phyloP scores from a whole-genome alignment of 805 yeast genomes.

The Saccharomycopsis schoenii region DNA sequence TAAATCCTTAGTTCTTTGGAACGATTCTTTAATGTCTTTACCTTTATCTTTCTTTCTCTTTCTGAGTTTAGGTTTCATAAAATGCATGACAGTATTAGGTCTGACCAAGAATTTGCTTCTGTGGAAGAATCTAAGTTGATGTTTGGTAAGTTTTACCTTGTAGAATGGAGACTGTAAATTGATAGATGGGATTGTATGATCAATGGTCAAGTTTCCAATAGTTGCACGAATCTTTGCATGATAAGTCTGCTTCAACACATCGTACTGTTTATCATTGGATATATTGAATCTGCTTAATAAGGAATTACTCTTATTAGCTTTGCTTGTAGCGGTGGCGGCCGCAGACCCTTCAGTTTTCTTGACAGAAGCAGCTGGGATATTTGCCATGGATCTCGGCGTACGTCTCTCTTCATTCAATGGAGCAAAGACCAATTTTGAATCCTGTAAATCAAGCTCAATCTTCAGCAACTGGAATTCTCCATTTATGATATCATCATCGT shows the following conservation, averaged over 20 bases:
- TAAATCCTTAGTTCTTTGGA: conserved; percentile 61
- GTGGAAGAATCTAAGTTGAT: conserved; percentile 69
- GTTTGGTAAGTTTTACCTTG: conserved; percentile 61
- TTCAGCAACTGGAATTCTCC: conserved; percentile 11
- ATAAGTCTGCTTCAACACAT: conserved; percentile 70
- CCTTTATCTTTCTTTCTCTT: conserved; percentile 88
- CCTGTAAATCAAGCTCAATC: conserved; percentile 72
- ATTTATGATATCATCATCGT: background rate
- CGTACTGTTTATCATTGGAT: conserved; percentile 84
- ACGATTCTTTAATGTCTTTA: conserved; percentile 64
- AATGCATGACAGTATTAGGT: conserved; percentile 68
- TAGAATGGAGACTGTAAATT: conserved; percentile 86
- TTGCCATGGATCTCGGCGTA: conserved; percentile 17
- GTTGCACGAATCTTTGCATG: conserved; percentile 89
- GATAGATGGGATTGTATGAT: conserved; percentile 82
- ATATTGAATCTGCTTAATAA: conserved; percentile 60
- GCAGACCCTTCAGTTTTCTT: conserved; percentile 29
- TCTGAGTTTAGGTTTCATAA: conserved; percentile 64
- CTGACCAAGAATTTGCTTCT: conserved; percentile 66
- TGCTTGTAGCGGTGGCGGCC: background rate
- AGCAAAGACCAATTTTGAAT: conserved; percentile 62
- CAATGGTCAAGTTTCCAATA: conserved; percentile 81
- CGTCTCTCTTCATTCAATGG: background rate
- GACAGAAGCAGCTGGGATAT: conserved; percentile 39
- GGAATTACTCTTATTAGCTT: conserved; percentile 16